Evolutionary conservation across 2,329 filamentous ascomycete genomes (phyloP).

Genomic region (Bipolaris gigantea): DNA sequence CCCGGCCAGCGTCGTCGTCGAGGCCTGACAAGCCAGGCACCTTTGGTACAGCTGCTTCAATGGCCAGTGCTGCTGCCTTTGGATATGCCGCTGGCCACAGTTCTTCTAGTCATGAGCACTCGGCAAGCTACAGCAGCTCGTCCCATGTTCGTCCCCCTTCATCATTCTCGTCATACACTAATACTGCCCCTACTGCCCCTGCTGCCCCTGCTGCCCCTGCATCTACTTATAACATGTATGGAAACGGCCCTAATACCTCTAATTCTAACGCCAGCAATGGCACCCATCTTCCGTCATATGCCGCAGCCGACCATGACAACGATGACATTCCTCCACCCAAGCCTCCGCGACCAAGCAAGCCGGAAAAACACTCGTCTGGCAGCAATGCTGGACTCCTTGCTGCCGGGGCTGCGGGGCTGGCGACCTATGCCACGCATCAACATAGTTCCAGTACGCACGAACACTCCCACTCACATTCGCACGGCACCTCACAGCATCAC

Average conservation of each 20-base stretch:
- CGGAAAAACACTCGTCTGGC: slow-evolving; percentile 49
- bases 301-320: slow-evolving; percentile 21
- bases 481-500: slow-evolving; percentile 27
- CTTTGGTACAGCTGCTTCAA: slow-evolving; percentile 40
- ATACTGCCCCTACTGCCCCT: slow-evolving; percentile 20
- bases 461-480: slow-evolving; percentile 34
- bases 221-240: slow-evolving; percentile 27
- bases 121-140: slow-evolving; percentile 26
- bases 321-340: slow-evolving; percentile 35
- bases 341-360: slow-evolving; percentile 42
- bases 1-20: slow-evolving; percentile 28
- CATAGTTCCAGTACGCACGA: slow-evolving; percentile 40
- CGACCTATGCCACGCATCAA: slow-evolving; percentile 51
- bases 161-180: slow-evolving; percentile 29
- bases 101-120: slow-evolving; percentile 34
- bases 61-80: slow-evolving; percentile 48
- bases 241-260: slow-evolving; percentile 32
- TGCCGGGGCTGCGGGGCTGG: slow-evolving; percentile 51
- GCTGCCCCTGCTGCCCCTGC: slow-evolving; percentile 16
- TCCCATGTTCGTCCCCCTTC: slow-evolving; percentile 30
- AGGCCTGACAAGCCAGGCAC: slow-evolving; percentile 38
- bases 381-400: slow-evolving; percentile 51
- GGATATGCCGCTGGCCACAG: slow-evolving; percentile 46
- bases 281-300: slow-evolving; percentile 38
- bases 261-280: slow-evolving; percentile 35